Base-by-base conservation (phyloP, 2,329 filamentous ascomycete species). In the Alternaria infectoria region DNA sequence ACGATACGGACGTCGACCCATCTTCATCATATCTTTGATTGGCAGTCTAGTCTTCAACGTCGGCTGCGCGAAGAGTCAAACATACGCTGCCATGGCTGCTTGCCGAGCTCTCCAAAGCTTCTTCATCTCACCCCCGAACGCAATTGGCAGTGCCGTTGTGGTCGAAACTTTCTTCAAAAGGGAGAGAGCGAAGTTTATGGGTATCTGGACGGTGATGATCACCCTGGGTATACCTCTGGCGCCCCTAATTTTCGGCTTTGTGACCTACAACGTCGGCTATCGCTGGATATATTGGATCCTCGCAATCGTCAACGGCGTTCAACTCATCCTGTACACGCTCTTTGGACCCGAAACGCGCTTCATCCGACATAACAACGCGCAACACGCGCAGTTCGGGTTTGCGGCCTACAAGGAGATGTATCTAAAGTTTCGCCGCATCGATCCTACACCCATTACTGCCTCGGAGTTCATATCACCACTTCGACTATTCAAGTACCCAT, bases 221-320 rank as follows among this genome's bases (percentile, higher is more conserved):
- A 86, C 85, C 0, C 61, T 86, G 11, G 85, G 84, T 32, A 81
- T 84, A 25, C 83, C 83, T 2, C 68, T 77, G 12, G 80, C 79
- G 1, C 81, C 81, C 0, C 79, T 83, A 57, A 74, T 81, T 67
- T 76, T 79, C 40, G 81, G 81, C 4, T 82, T 82, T 59, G 86
- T 88, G 0, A 81, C 84, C 1, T 78, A 85, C 59, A 81, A 84
- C 10, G 83, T 85, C 13, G 83, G 84, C 0, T 89, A 86, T 59
- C 81, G 84, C 15, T 89, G 87, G 86, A 87, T 88, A 25, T 89
- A 86, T 73, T 88, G 84, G 82, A 82, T 85, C 21, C 76, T 88
- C 21, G 85, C 86, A 2, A 88, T 88, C 44, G 84, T 83, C 69
- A 89, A 89, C 61, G 85, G 81, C 52, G 82, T 81, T 6, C 87